phyloP scores from a whole-genome alignment of 2,329 filamentous ascomycete species.

The Trichoderma guizhouense region DNA sequence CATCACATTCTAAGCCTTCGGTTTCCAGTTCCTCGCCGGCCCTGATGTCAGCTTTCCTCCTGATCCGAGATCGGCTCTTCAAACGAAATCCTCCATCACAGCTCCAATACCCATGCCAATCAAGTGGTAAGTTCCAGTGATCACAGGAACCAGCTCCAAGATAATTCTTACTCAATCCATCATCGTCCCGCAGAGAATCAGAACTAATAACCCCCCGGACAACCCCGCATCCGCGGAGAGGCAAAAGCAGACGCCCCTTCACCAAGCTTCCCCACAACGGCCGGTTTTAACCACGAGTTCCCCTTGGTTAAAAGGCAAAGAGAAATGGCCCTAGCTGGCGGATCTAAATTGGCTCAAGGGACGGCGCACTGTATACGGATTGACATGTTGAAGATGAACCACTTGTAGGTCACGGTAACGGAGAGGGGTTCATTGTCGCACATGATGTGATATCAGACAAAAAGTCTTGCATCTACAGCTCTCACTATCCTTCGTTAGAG shows the following conservation, averaged over 20 bases:
- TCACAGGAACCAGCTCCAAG: not conserved
- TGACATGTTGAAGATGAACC: not conserved
- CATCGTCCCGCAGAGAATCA: not conserved
- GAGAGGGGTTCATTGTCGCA: not conserved
- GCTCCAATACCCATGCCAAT: not conserved
- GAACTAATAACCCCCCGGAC: not conserved
- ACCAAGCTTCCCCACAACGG: not conserved
- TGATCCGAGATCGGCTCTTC: slow-evolving; percentile 14
- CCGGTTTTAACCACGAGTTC: not conserved
- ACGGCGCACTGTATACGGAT: not conserved
- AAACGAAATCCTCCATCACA: not conserved
- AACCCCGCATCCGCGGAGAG: not conserved
- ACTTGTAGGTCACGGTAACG: not conserved
- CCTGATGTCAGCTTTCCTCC: not conserved
- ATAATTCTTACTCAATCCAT: not conserved
- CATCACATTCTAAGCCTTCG: not conserved
- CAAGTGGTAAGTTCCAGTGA: not conserved
- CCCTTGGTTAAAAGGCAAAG: not conserved
- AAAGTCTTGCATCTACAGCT: not conserved
- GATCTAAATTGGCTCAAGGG: not conserved
- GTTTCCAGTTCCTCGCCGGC: not conserved
- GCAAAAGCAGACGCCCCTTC: not conserved
- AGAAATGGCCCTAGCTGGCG: not conserved
- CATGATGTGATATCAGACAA: slow-evolving; percentile 1
- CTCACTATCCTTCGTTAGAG: not conserved